Base-by-base conservation (phyloP, 345 rosid species). In the Ailanthus altissimus region DNA sequence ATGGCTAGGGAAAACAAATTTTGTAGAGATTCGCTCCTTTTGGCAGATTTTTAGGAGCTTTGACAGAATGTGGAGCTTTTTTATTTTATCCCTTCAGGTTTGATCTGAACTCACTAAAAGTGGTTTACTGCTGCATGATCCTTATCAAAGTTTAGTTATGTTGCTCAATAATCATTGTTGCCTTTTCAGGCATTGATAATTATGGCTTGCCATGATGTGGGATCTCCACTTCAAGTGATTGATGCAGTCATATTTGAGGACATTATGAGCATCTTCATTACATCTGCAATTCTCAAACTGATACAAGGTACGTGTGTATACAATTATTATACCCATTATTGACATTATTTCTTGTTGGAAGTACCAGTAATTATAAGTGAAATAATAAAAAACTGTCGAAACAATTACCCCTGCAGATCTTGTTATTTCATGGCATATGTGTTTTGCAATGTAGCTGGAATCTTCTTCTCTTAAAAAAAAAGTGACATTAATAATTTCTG, bases 21-120 rank as follows among this genome's bases (percentile, higher is more conserved):
- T 91, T 87, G 94, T 90, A 63, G 99, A 95, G 90, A 89, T 83
- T 50, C 99, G 92, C 75, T 92, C 99, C 28, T 90, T 95, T 81
- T 95, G 98, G 99, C 99, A 95, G 80, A 89, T 95, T 77, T 95
- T 91, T 81, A 84, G 99, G 83, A 93, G 99, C 88, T 95, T 95
- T 85, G 98, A 92, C 79, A 87, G 99, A 84, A 90, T 93, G 97
- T 95, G 99, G 99, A 88, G 86, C 77, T 92, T 93, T 88, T 93
- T 89, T 86, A 88, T 95, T 79, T 71, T 95, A 86, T 87, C 96
- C 72, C 94, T 95, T 77, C 99, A 95, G 98, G 99, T 93, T 80
- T 66, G 79, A 72, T 62, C 74, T 53, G 53, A 49, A 12, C 65
- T 36, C 18, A 43, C 32, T 25, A 9, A 4, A 54, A 57, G 38